Conservation (phyloP, 108 stramenopile genomes). For the Cyclotella atomus region DNA sequence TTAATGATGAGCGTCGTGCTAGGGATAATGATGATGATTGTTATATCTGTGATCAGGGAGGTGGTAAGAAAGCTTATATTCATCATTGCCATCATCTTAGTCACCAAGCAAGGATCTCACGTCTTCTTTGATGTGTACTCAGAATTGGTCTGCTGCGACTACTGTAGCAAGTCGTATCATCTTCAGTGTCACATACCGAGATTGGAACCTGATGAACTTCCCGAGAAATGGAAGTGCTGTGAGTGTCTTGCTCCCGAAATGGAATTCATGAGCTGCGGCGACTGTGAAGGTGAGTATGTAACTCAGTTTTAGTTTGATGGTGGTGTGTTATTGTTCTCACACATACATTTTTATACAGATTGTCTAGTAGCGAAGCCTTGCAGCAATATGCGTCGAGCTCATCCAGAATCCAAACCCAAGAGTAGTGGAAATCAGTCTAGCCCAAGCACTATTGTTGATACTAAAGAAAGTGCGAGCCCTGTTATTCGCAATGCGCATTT, state of each 20-base stretch:
- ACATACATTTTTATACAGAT: too few relatives aligned
- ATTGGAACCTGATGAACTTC: not conserved
- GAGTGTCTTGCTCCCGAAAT: not conserved
- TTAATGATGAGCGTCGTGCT: not conserved
- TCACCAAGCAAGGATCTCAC: not conserved
- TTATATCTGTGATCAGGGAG: constrained; percentile 1
- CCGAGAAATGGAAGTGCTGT: constrained; percentile 6
- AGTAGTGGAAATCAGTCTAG: too few relatives aligned
- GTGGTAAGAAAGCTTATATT: not conserved
- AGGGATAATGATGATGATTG: constrained; percentile 11
- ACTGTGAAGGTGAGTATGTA: not conserved
- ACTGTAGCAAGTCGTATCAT: constrained; percentile 4
- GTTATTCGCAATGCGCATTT: too few relatives aligned
- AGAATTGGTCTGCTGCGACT: constrained; percentile 5
- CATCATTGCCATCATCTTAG: not conserved
- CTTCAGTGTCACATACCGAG: not conserved
- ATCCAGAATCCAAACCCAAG: too few relatives aligned
- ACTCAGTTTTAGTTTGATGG: too few relatives aligned
- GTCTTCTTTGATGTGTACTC: not conserved
- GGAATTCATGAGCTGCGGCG: not conserved
- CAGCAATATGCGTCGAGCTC: too few relatives aligned
- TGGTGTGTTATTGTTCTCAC: too few relatives aligned
- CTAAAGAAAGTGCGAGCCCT: not conserved
- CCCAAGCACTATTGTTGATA: too few relatives aligned
- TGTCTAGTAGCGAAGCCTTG: too few relatives aligned